A percentile compares a stretch with the other conserved stretches of the same genome.
These are phyloP conservation scores for Euphorbia celastroides DNA, from an alignment of 441 rosid genomes.

Conservation along the genomic window DNA sequence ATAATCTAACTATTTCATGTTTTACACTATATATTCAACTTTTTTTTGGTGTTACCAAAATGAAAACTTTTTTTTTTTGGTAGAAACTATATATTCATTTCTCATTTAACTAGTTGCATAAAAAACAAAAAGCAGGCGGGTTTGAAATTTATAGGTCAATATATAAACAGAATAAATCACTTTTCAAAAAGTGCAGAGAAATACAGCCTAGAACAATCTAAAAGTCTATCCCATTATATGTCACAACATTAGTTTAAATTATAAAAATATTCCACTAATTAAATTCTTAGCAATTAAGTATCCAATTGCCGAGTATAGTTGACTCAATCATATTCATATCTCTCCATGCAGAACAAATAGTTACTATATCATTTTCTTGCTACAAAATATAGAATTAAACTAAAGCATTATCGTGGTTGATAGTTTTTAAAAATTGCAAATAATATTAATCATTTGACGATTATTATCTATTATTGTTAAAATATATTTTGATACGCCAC, in stretches of 20 bases:
- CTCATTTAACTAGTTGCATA: no score
- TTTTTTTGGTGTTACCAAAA: no score
- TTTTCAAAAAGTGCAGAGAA: background rate
- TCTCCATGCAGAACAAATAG: background rate
- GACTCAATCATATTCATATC: background rate
- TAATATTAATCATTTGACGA: no score
- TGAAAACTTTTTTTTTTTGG: no score
- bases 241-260: background rate
- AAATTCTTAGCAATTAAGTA: slow-evolving; percentile 25
- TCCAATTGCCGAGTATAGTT: background rate
- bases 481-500: no score
- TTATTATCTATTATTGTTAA: no score
- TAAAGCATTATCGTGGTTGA: no score
- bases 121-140: background rate
- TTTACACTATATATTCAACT: no score
- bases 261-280: background rate
- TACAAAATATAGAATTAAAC: background rate
- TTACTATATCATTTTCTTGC: background rate
- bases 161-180: background rate
- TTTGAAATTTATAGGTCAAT: background rate
- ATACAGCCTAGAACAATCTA: slow-evolving; percentile 31
- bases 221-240: slow-evolving; percentile 6
- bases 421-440: no score
- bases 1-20: no score
- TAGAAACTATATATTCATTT: no score